Conservation (phyloP, 352 stramenopile species). For the Phytophthora fragariaefolia region DNA sequence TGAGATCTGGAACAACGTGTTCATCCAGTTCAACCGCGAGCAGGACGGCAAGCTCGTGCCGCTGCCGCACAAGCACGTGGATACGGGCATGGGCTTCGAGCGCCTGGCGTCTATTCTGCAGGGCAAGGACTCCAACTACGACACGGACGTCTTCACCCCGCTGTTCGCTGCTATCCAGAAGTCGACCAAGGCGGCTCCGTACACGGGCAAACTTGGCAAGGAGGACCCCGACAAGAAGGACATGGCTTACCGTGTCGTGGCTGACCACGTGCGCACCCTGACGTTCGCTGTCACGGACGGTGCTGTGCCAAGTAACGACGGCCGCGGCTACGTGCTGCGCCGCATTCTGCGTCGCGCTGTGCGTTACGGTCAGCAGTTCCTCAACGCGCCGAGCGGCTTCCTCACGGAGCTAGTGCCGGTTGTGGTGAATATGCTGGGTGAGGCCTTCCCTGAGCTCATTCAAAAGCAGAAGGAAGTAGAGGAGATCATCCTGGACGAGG, state of each 20-base stretch:
- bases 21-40: conserved; percentile 99
- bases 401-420: conserved; percentile 94
- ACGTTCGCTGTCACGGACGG: conserved; percentile 98
- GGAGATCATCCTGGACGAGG: conserved; percentile 97
- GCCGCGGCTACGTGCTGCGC: conserved; percentile 98
- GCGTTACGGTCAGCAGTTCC: conserved; percentile 98
- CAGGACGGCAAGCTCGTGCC: conserved; percentile 85
- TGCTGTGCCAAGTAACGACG: conserved; percentile 97
- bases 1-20: conserved; percentile 99
- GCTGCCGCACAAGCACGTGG: conserved; percentile 97
- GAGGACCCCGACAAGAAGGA: conserved; percentile 92
- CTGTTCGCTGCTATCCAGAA: conserved; percentile 95
- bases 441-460: conserved; percentile 96
- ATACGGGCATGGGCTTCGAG: conserved; percentile 99
- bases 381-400: conserved; percentile 96
- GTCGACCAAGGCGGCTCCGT: conserved; percentile 76
- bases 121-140: conserved; percentile 97
- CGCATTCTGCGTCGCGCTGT: conserved; percentile 98
- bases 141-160: conserved; percentile 98
- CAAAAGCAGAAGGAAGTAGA: conserved; percentile 91
- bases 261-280: conserved; percentile 98
- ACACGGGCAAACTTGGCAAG: conserved; percentile 86
- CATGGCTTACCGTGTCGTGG: conserved; percentile 95
- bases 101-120: conserved; percentile 93
- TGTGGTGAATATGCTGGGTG: conserved; percentile 94